Evolutionary conservation across 805 yeast species (phyloP), one percentile per base, ranked within the genome.

Genomic region (Barnettozyma sp.): DNA sequence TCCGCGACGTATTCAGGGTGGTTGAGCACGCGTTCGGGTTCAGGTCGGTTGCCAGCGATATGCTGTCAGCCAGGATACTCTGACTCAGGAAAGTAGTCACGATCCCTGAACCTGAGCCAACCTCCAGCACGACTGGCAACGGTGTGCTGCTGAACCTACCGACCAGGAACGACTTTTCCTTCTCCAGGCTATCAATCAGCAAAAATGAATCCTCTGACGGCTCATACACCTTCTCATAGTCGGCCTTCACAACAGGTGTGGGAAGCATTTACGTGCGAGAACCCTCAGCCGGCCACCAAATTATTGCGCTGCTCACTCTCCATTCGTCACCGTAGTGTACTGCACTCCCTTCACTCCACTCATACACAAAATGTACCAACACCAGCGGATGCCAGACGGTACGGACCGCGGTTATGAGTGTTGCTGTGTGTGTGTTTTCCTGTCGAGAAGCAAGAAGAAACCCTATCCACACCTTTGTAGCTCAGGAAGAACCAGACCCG

Each of bases 141-240:
- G 54, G 26, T 14, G 40, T 24, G 38, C 60, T 60, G 5, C 41
- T 43, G 40, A 64, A 68, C n/a, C 45, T 48, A 9, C 41, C 29
- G 9, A 42, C 30, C 16, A 78, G 50, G 24, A 46, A 65, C 2
- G 42, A 47, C 30, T 53, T 56, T 34, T 83, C 81, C 26, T 63
- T 55, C 50, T 92, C 97, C 31, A 92, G 65, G 12, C 81, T 67
- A 55, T 92, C 98, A 29, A 92, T 59, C 8, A 92, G 63, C 8
- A 90, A 71, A 52, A 81, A 92, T 7, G 95, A 75, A 62, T 92
- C 98, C 50, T 92, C 98, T 0, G 94, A 74, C 0, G 98, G 97
- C 52, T 92, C 98, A 55, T 92, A 92, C 4, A 90, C 94, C 46
- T 69, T 70, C n/a, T 71, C 77, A 42, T 68, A 73, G 49, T 82